Base-by-base conservation (phyloP, 192 early-diverging fungal genomes). In the Cladochytrium replicatum region DNA sequence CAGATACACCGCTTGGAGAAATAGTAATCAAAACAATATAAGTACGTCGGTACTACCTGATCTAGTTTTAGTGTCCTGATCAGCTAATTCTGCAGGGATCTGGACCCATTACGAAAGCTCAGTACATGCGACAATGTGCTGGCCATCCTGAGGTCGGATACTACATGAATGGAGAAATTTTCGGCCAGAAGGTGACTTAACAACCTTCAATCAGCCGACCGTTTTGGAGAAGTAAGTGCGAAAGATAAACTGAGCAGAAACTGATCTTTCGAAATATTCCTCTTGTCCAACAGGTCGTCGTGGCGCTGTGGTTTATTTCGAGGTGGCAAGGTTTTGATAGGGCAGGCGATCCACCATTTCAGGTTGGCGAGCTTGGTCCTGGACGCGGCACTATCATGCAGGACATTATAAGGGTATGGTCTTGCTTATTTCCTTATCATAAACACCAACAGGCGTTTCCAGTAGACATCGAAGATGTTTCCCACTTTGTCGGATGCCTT, bases 101-200 rank as follows among this genome's bases (percentile, higher is more conserved):
- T 3, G 72, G 72, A 9, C 68, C 72, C 6, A 45, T 75, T 29
- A 84, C 91, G 6, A 62, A 92, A 0, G 73, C 86, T 0, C 79
- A 92, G 52, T 96, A 84, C 69, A 96, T 96, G 87, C 70, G 86
- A 39, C 74, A 82, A 46, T 83, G 87, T 0, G 72, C 93, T 21
- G 87, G 81, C 34, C 88, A 91, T 57, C 89, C 93, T 2, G 13
- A 85, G 2, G 86, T 83, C 28, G 95, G 95, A 6, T 98, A 98
- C 64, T 98, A 98, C 64, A 94, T 87, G 72, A 71, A 77, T 41
- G 80, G 83, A 0, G 86, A 94, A 55, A 87, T 92, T 6, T 88
- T 99, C 72, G 95, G 95, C 52, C 59, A 7, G 46, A 85, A 45
- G 93, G 93, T 9, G 95, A 99, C 55, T 99, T 99, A 68, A 81